A percentile compares a stretch with the other conserved stretches of the same genome.
Evolutionary conservation across 2,329 filamentous ascomycete species (phyloP).

Genomic region (Microsporum canis): DNA sequence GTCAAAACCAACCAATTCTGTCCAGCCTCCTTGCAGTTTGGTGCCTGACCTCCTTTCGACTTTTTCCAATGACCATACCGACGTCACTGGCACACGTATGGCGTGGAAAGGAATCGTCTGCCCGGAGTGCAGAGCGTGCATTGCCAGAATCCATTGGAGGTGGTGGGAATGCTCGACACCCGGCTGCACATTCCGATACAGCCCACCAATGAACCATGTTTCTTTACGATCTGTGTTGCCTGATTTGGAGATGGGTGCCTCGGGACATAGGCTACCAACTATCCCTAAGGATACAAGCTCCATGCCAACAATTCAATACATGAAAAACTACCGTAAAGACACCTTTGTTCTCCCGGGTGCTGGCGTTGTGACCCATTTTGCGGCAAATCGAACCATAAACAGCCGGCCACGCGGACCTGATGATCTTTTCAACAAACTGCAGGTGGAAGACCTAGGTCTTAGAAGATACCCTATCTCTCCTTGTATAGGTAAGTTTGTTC

Average conservation of each 20-base stretch:
- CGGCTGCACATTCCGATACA: slow-evolving; percentile 40
- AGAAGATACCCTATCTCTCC: slow-evolving; percentile 29
- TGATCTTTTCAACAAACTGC: slow-evolving; percentile 46
- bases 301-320: slow-evolving; percentile 9
- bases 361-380: slow-evolving; percentile 46
- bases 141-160: slow-evolving; percentile 48
- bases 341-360: slow-evolving; percentile 24
- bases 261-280: slow-evolving; percentile 12
- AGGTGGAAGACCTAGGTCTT: slow-evolving; percentile 37
- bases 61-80: slow-evolving; percentile 25
- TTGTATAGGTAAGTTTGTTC: slow-evolving; percentile 24
- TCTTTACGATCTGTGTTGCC: slow-evolving; percentile 26
- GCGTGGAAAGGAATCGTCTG: slow-evolving; percentile 58
- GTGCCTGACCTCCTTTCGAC: slow-evolving; percentile 32
- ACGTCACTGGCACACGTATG: slow-evolving; percentile 38
- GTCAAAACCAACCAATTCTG: slow-evolving; percentile 33
- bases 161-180: slow-evolving; percentile 48
- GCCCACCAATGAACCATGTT: slow-evolving; percentile 17
- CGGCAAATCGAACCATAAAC: slow-evolving; percentile 45
- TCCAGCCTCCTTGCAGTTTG: slow-evolving; percentile 28
- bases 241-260: slow-evolving; percentile 22
- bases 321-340: slow-evolving; percentile 24
- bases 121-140: slow-evolving; percentile 51
- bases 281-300: not conserved
- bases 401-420: slow-evolving; percentile 46